These are phyloP conservation scores for Sclerotinia glacialis DNA, from an alignment of 2,329 filamentous ascomycete genomes.

Conservation along the genomic window DNA sequence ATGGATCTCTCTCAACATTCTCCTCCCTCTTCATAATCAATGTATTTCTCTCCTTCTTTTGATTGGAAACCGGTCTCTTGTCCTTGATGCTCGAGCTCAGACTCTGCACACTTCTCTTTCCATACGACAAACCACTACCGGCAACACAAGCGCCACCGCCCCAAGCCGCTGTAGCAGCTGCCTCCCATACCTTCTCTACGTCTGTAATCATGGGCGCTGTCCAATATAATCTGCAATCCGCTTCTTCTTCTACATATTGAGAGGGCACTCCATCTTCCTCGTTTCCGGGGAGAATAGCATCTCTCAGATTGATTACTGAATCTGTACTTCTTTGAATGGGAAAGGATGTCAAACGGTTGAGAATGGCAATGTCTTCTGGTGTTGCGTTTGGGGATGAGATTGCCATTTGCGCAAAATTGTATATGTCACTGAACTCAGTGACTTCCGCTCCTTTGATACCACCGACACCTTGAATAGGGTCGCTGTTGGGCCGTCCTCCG, in stretches of 20 bases:
- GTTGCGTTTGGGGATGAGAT: constrained; percentile 25
- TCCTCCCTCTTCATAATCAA: not conserved
- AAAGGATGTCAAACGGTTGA: constrained; percentile 26
- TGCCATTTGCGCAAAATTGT: constrained; percentile 25
- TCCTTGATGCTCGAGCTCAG: not conserved
- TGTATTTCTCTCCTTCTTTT: constrained; percentile 8
- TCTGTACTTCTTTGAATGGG: constrained; percentile 35
- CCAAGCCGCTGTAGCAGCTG: constrained; percentile 44
- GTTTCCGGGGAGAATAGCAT: constrained; percentile 39
- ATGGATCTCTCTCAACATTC: not conserved
- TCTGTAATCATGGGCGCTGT: constrained; percentile 53
- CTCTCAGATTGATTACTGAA: constrained; percentile 44
- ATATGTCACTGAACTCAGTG: constrained; percentile 28
- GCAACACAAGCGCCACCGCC: constrained; percentile 42
- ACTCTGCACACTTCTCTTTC: constrained; percentile 5
- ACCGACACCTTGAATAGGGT: constrained; percentile 61
- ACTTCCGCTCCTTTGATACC: constrained; percentile 58
- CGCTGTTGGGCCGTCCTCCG: constrained; percentile 55
- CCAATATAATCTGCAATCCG: constrained; percentile 60
- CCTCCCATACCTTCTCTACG: constrained; percentile 52
- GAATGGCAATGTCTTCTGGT: constrained; percentile 21
- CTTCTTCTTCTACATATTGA: constrained; percentile 60
- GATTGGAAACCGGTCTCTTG: constrained; percentile 8
- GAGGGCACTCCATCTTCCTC: constrained; percentile 45
- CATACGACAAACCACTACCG: constrained; percentile 30